A percentile compares a stretch with the other conserved stretches of the same genome.
These are phyloP conservation scores for Tricholoma furcatifolium DNA, from an alignment of 768 basidiomycete genomes.

Conservation along the genomic window DNA sequence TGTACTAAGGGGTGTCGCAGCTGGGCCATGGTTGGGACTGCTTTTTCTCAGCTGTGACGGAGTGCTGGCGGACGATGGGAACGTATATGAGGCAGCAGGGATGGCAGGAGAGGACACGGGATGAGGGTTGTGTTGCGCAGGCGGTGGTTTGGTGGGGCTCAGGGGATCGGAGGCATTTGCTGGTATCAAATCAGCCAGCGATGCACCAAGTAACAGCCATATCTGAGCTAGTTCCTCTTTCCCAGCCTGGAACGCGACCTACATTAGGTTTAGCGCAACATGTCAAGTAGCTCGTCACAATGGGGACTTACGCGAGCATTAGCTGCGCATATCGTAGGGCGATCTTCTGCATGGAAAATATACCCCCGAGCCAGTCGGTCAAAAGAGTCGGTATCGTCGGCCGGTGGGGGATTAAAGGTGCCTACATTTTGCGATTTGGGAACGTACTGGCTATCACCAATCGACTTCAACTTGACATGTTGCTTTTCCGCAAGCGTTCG, in stretches of 20 bases:
- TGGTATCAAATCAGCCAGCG: conserved; percentile 50
- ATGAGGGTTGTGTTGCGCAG: conserved; percentile 18
- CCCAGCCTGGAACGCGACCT: conserved; percentile 63
- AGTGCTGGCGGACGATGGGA: conserved; percentile 19
- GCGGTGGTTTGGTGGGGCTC: conserved; percentile 12
- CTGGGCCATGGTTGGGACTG: conserved; percentile 24
- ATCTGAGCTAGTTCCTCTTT: conserved; percentile 56
- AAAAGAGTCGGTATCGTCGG: conserved; percentile 49
- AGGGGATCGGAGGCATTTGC: conserved; percentile 25
- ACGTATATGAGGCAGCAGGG: conserved; percentile 25
- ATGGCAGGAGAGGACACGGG: conserved; percentile 43
- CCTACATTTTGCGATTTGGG: conserved; percentile 61
- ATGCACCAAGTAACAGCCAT: conserved; percentile 65
- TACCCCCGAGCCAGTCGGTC: conserved; percentile 64
- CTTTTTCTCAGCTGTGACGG: conserved; percentile 19
- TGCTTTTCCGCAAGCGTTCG: conserved; percentile 29
- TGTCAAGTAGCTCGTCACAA: not conserved
- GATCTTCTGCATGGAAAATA: conserved; percentile 47
- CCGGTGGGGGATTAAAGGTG: conserved; percentile 35
- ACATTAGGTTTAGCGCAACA: conserved; percentile 6
- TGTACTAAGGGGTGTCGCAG: conserved; percentile 23
- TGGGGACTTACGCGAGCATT: conserved; percentile 52
- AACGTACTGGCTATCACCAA: conserved; percentile 55
- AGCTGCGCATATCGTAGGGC: conserved; percentile 45
- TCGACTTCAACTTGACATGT: conserved; percentile 45